These are phyloP conservation scores for Raphanus raphanistrum DNA, from an alignment of 345 rosid genomes.

Conservation along the genomic window DNA sequence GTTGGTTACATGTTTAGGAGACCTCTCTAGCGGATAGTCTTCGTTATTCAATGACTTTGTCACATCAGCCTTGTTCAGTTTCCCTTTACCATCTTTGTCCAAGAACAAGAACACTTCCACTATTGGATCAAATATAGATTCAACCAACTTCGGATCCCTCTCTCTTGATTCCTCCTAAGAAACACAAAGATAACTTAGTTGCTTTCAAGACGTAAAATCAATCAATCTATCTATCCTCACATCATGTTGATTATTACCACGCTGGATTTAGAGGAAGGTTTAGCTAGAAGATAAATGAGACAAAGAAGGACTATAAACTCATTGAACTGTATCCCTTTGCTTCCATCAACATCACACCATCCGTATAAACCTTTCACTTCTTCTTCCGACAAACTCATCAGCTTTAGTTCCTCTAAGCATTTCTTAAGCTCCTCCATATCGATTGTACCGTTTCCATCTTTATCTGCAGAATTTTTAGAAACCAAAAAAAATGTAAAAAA, in stretches of 20 bases:
- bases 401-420: conserved; percentile 60
- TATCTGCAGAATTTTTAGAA: conserved; percentile 42
- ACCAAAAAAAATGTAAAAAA: not conserved
- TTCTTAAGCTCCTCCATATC: conserved; percentile 66
- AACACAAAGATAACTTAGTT: conserved; percentile 20
- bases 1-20: conserved; percentile 64
- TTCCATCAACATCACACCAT: conserved; percentile 82
- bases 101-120: conserved; percentile 78
- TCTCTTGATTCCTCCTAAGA: conserved; percentile 45
- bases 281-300: conserved; percentile 66
- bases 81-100: conserved; percentile 77
- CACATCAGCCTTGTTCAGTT: conserved; percentile 69
- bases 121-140: conserved; percentile 67
- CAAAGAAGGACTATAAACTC: conserved; percentile 83
- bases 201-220: not conserved
- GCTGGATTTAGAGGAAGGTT: conserved; percentile 46
- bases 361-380: conserved; percentile 70
- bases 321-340: conserved; percentile 71
- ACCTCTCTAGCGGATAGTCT: conserved; percentile 61
- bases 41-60: conserved; percentile 63
- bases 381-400: conserved; percentile 49
- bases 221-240: not conserved
- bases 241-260: conserved; percentile 26
- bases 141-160: conserved; percentile 47
- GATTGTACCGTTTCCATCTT: conserved; percentile 64